Base-by-base conservation (phyloP, 1,139 yeast species). In the Suhomyces bokatorum region DNA sequence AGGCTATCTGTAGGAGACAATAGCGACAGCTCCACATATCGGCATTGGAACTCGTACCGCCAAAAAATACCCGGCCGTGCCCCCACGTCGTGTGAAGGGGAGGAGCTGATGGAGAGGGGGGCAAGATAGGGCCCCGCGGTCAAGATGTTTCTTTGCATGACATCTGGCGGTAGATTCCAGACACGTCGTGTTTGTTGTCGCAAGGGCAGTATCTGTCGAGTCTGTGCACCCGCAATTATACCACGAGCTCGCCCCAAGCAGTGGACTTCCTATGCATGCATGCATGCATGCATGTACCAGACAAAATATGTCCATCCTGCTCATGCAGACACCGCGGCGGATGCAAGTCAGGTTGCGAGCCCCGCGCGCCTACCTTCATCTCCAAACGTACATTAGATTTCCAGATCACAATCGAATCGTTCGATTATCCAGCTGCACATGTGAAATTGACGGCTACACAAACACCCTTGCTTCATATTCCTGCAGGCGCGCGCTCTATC, bases 61-160 rank as follows among this genome's bases (percentile, higher is more conserved):
- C 24, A 20, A 20, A 20, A 20, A 20, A 20, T 20, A 20, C 24
- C 24, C 24, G 24, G 24, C 24, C 8, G 24, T 20, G 24, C 29
- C 29, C 29, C 29, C 29, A 26, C 29, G 24, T 20, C 6, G 24
- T 5, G 24, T 5, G 24, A 20, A 20, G 8, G 24, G 8, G 24
- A 20, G 17, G 5, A 17, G 5, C 17, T n/a, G n/a, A 17, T 4
- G 5, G 24, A 20, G 9, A 7, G 24, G 24, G 24, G 6, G 24
- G 24, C 8, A 20, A 20, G 24, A 6, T 20, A 20, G 24, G 24
- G 24, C 9, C 9, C 24, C 24, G 24, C 8, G 24, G 24, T 20
- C 32, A 28, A 7, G n/a, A 37, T 29, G 28, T 35, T 42, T 42
- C 44, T 33, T 26, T 42, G 44, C 44, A 42, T 42, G 44, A 42